Conservation (phyloP, 208 protist species). For the Crithidia brevicula region DNA sequence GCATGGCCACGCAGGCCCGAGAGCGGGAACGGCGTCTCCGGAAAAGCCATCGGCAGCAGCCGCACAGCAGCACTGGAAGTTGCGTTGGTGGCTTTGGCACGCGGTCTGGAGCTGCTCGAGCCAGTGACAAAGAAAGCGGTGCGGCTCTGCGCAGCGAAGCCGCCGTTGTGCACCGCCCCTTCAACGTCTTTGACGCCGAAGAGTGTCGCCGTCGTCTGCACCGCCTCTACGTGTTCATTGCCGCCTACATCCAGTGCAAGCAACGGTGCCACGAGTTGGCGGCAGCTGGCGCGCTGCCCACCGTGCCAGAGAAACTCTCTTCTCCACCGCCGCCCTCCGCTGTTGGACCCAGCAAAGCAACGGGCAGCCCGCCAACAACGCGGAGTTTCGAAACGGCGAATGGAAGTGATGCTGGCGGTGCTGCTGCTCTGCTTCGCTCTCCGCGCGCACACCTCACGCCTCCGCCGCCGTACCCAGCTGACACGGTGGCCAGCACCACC, state of each 20-base stretch:
- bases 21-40: conserved; percentile 3
- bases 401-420: too few species aligned
- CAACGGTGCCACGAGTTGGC: conserved; percentile 27
- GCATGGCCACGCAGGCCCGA: background rate
- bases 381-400: too few species aligned
- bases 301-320: background rate
- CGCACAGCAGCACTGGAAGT: background rate
- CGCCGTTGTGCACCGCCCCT: conserved; percentile 25
- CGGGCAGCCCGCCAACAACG: background rate
- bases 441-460: background rate
- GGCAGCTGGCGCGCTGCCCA: conserved; percentile 18
- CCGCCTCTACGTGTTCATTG: conserved; percentile 55
- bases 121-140: background rate
- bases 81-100: too few species aligned
- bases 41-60: background rate
- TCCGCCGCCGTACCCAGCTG: background rate
- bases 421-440: too few species aligned
- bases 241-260: conserved; percentile 34
- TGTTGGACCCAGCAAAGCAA: background rate
- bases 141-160: conserved; percentile 8
- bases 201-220: conserved; percentile 62
- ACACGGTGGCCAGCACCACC: too few species aligned
- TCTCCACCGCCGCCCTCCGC: background rate
- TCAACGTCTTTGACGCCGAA: conserved; percentile 63
- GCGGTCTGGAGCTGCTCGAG: too few species aligned